phyloP scores from a whole-genome alignment of 805 yeast genomes.

The Ogataea salicorniae region DNA sequence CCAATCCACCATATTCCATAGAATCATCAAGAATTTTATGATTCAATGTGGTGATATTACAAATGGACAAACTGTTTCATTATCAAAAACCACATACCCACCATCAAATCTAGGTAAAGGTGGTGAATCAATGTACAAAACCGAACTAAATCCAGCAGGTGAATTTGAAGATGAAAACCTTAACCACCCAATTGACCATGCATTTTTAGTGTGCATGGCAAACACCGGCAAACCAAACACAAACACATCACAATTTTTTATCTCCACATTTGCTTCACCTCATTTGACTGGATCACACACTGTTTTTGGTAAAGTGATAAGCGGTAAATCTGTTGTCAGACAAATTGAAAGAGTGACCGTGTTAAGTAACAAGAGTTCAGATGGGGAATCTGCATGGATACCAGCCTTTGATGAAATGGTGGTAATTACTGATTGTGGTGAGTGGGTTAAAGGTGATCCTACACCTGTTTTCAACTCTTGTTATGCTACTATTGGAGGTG shows the following conservation, averaged over 20 bases:
- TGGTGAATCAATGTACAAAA: constrained; percentile 39
- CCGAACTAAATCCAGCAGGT: constrained; percentile 27
- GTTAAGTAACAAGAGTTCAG: constrained; percentile 32
- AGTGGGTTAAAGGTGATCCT: constrained; percentile 47
- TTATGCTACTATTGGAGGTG: constrained; percentile 59
- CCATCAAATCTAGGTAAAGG: constrained; percentile 33
- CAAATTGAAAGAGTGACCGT: constrained; percentile 51
- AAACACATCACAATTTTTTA: constrained; percentile 66
- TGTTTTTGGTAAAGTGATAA: constrained; percentile 65
- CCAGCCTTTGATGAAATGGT: constrained; percentile 40
- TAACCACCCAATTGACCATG: constrained; percentile 34
- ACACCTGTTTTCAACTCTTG: constrained; percentile 63
- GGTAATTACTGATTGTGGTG: constrained; percentile 54
- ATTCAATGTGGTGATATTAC: constrained; percentile 62
- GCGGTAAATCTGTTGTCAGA: constrained; percentile 66
- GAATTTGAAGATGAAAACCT: constrained; percentile 56
- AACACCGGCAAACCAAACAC: constrained; percentile 44
- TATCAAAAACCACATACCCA: constrained; percentile 18
- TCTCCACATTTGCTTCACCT: constrained; percentile 62
- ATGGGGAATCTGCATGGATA: constrained; percentile 16
- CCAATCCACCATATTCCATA: constrained; percentile 48
- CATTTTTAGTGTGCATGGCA: constrained; percentile 61
- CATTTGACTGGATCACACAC: constrained; percentile 75
- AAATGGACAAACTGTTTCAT: constrained; percentile 29
- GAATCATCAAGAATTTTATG: constrained; percentile 64